Conservation (phyloP, 352 stramenopile genomes). For the Plasmopara viticola region DNA sequence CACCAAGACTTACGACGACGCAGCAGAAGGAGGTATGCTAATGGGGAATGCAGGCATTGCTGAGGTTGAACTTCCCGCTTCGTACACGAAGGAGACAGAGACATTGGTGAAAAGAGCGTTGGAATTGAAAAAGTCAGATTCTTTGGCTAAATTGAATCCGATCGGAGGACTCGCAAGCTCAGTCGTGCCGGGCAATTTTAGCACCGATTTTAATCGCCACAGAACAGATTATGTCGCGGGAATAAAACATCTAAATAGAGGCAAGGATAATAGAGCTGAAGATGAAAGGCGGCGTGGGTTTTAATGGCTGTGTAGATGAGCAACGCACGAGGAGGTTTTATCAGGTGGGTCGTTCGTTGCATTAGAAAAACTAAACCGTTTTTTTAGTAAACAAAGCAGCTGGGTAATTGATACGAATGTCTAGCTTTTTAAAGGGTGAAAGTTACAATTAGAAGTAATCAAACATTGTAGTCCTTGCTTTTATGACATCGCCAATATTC, state of each 20-base stretch:
- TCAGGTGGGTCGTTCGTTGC: slow-evolving; percentile 20
- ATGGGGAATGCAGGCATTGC: slow-evolving; percentile 76
- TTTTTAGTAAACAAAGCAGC: no score
- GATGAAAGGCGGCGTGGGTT: background rate
- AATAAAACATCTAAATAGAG: slow-evolving; percentile 61
- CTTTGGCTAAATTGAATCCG: slow-evolving; percentile 10
- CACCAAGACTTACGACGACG: slow-evolving; percentile 30
- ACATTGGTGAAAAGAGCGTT: slow-evolving; percentile 46
- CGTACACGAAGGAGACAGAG: slow-evolving; percentile 48
- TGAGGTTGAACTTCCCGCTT: slow-evolving; percentile 61
- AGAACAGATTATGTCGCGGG: slow-evolving; percentile 54
- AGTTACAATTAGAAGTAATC: slow-evolving; percentile 24
- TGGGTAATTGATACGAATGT: slow-evolving; percentile 14
- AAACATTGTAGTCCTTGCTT: background rate
- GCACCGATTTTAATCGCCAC: slow-evolving; percentile 72
- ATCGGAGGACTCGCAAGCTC: slow-evolving; percentile 39
- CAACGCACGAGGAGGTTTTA: slow-evolving; percentile 61
- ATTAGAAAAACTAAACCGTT: background rate
- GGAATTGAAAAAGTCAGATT: slow-evolving; percentile 8
- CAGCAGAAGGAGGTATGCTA: slow-evolving; percentile 55
- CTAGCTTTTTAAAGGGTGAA: slow-evolving; percentile 70
- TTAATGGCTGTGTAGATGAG: slow-evolving; percentile 42
- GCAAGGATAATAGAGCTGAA: slow-evolving; percentile 14
- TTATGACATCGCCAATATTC: slow-evolving; percentile 1
- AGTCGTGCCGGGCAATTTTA: slow-evolving; percentile 65